Evolutionary conservation across 371 early-diverging fungal species (phyloP).

Genomic region (Fennellomyces sp.): DNA sequence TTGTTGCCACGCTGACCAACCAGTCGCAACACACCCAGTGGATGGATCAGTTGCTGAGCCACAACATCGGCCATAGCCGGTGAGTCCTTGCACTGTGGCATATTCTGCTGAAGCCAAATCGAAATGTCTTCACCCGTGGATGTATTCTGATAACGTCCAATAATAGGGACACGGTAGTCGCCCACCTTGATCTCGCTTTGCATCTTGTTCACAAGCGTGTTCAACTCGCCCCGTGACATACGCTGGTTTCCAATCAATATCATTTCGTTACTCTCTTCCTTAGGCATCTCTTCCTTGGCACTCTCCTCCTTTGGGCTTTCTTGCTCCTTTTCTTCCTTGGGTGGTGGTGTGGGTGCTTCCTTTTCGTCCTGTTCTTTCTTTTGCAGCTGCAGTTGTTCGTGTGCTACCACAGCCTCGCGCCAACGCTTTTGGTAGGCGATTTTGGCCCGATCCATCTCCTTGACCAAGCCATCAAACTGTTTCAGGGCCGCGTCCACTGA

Average conservation of each 20-base stretch:
- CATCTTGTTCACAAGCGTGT: conserved; percentile 49
- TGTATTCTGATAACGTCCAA: conserved; percentile 71
- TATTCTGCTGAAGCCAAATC: conserved; percentile 69
- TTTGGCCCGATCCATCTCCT: conserved; percentile 54
- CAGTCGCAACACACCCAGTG: conserved; percentile 64
- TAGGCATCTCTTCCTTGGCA: neutral
- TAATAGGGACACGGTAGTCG: conserved; percentile 71
- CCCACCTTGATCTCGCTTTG: conserved; percentile 58
- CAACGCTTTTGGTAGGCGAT: conserved; percentile 51
- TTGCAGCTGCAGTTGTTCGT: conserved; percentile 21
- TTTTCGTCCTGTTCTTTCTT: neutral
- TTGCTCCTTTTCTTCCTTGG: neutral
- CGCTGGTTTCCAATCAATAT: conserved; percentile 35
- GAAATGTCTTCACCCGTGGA: conserved; percentile 73
- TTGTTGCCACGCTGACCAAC: conserved; percentile 76
- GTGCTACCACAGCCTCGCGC: conserved; percentile 54
- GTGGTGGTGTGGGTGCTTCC: neutral
- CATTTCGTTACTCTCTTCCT: neutral
- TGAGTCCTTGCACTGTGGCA: conserved; percentile 61
- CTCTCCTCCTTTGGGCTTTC: neutral
- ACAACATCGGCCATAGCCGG: conserved; percentile 70
- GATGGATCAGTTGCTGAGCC: conserved; percentile 70
- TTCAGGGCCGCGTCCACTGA: conserved; percentile 61
- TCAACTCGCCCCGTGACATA: conserved; percentile 33
- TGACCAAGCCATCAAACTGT: conserved; percentile 54